Percentiles rank a stretch among this genome's conserved stretches.
Conservation (phyloP, 495 filamentous ascomycete genomes). For the Pyrenula massariospora region DNA sequence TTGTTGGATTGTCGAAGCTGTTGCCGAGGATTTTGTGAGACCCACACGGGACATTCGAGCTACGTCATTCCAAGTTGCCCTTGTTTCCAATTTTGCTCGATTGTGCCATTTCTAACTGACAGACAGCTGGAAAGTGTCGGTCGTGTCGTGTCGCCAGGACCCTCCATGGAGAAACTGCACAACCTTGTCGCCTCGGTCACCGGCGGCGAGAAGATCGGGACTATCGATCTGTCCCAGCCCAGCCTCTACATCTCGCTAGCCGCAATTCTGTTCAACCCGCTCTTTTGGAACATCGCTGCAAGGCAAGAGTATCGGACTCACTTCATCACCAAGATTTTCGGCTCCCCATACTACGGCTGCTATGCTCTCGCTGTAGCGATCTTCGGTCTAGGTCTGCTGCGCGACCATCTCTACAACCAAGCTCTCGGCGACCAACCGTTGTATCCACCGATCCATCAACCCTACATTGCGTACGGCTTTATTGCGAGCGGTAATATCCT, state of each 20-base stretch:
- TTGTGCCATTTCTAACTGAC: too few species aligned
- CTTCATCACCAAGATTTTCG: constrained; percentile 77
- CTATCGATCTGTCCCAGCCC: constrained; percentile 1
- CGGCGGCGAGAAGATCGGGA: background rate
- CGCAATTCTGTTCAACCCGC: constrained; percentile 41
- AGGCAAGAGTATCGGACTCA: constrained; percentile 77
- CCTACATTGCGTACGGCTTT: constrained; percentile 56
- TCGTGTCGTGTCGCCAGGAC: too few species aligned
- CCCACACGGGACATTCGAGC: too few species aligned
- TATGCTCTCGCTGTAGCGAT: constrained; percentile 82
- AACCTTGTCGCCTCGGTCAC: background rate
- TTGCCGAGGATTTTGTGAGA: too few species aligned
- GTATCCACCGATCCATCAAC: constrained; percentile 50
- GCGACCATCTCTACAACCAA: constrained; percentile 54
- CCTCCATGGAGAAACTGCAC: background rate
- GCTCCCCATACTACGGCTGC: constrained; percentile 71
- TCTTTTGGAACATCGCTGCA: constrained; percentile 36
- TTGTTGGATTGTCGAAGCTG: too few species aligned
- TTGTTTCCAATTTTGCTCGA: too few species aligned
- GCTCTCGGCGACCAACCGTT: constrained; percentile 29
- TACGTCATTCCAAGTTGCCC: too few species aligned
- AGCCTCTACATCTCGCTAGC: constrained; percentile 21
- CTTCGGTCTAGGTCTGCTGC: constrained; percentile 80
- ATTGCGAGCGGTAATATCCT: constrained; percentile 70
- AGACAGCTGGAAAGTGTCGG: too few species aligned